Evolutionary conservation across 2,329 filamentous ascomycete species (phyloP).

Genomic region (Xylariaceae sp.): DNA sequence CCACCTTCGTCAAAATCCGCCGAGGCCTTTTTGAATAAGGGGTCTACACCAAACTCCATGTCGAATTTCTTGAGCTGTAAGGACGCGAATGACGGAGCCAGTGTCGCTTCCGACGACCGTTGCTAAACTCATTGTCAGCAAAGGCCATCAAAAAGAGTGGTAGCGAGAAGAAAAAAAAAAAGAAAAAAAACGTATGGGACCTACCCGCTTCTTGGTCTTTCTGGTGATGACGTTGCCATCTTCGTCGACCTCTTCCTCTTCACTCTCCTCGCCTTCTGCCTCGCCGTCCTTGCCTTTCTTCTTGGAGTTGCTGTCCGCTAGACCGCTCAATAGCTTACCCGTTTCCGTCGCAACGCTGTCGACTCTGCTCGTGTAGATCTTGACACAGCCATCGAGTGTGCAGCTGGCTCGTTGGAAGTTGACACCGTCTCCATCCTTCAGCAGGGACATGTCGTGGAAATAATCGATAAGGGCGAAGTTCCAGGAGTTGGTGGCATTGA

Average conservation of each 20-base stretch:
- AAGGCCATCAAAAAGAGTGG: not conserved
- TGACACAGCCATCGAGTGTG: slow-evolving; percentile 95
- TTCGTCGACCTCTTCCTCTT: slow-evolving; percentile 59
- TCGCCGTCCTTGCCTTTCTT: slow-evolving; percentile 62
- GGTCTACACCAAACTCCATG: slow-evolving; percentile 91
- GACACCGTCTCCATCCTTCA: slow-evolving; percentile 93
- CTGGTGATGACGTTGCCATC: slow-evolving; percentile 52
- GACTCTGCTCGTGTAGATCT: slow-evolving; percentile 97
- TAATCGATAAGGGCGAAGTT: slow-evolving; percentile 99
- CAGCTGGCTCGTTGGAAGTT: slow-evolving; percentile 99
- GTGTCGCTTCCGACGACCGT: slow-evolving; percentile 84
- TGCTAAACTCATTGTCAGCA: slow-evolving; percentile 39
- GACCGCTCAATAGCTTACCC: slow-evolving; percentile 84
- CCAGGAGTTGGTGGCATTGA: slow-evolving; percentile 97
- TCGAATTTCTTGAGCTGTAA: slow-evolving; percentile 96
- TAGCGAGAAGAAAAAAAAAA: not conserved
- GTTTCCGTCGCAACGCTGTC: slow-evolving; percentile 98
- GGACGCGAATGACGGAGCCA: slow-evolving; percentile 81
- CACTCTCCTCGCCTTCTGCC: slow-evolving; percentile 61
- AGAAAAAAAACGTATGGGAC: slow-evolving; percentile 15
- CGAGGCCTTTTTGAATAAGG: slow-evolving; percentile 97
- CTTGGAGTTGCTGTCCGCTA: slow-evolving; percentile 79
- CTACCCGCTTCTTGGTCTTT: slow-evolving; percentile 70
- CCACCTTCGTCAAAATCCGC: slow-evolving; percentile 98
- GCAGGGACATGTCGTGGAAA: slow-evolving; percentile 96